These are phyloP conservation scores for Jatropha curcas DNA, from an alignment of 345 rosid species.

Conservation along the genomic window DNA sequence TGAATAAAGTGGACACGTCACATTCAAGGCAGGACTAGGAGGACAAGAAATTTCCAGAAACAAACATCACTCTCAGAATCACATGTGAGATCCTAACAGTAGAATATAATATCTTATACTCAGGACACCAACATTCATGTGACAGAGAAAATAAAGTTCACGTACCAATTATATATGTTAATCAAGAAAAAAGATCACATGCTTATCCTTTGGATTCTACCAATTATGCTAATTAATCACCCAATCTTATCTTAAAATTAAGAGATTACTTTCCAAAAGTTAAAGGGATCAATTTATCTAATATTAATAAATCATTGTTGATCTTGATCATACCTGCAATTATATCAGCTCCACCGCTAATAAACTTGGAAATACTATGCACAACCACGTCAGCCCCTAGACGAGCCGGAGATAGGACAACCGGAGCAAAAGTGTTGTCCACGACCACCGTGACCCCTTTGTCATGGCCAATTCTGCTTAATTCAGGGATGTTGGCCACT, in stretches of 20 bases:
- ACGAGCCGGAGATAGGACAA: slow-evolving; percentile 86
- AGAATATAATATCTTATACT: neutral
- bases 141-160: neutral
- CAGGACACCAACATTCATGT: neutral
- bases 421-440: slow-evolving; percentile 90
- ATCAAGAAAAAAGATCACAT: neutral
- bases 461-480: slow-evolving; percentile 79
- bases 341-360: slow-evolving; percentile 95
- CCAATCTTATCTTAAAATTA: neutral
- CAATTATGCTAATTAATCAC: neutral
- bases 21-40: neutral
- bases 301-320: neutral
- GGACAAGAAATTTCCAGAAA: neutral
- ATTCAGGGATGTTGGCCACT: slow-evolving; percentile 75
- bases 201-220: neutral
- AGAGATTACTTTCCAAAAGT: too few relatives aligned
- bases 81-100: neutral
- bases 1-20: neutral
- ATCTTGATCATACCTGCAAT: slow-evolving; percentile 79
- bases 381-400: slow-evolving; percentile 94
- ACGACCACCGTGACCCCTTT: slow-evolving; percentile 77
- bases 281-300: neutral
- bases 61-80: neutral
- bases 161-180: neutral
- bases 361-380: slow-evolving; percentile 90